These are phyloP conservation scores for Sporothrix sp. DNA, from an alignment of 2,329 filamentous ascomycete species.

Conservation along the genomic window DNA sequence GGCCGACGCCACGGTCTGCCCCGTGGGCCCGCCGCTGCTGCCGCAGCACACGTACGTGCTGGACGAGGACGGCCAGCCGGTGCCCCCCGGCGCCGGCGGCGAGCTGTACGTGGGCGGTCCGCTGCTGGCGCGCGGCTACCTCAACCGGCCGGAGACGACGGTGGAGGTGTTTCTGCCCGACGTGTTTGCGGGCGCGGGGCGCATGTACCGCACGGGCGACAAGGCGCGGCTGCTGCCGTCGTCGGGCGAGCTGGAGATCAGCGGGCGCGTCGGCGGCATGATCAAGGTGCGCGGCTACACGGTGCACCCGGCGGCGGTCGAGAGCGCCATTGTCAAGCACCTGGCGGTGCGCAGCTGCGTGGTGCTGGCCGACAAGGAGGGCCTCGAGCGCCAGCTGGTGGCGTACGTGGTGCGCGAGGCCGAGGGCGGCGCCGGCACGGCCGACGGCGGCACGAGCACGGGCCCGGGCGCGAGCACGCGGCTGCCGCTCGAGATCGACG, in stretches of 20 bases:
- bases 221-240: constrained; percentile 56
- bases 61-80: constrained; percentile 55
- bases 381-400: constrained; percentile 63
- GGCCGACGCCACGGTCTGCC: constrained; percentile 55
- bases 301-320: constrained; percentile 66
- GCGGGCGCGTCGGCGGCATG: constrained; percentile 66
- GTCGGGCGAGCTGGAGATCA: constrained; percentile 63
- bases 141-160: constrained; percentile 71
- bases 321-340: constrained; percentile 59
- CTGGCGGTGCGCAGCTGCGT: constrained; percentile 63
- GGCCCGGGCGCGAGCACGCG: no score
- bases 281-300: constrained; percentile 74
- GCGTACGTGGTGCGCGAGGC: constrained; percentile 66
- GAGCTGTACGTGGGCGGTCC: constrained; percentile 70
- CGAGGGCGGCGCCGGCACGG: constrained; percentile 29
- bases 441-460: no score
- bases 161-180: constrained; percentile 61
- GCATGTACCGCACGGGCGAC: constrained; percentile 69
- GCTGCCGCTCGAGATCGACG: constrained; percentile 50
- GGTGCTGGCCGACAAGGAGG: constrained; percentile 65
- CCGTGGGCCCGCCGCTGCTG: constrained; percentile 62
- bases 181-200: constrained; percentile 47
- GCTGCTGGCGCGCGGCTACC: constrained; percentile 64
- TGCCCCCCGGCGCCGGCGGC: constrained; percentile 53
- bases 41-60: constrained; percentile 62